Base-by-base conservation (phyloP, 2,329 filamentous ascomycete genomes). In the Diplodia intermedia region DNA sequence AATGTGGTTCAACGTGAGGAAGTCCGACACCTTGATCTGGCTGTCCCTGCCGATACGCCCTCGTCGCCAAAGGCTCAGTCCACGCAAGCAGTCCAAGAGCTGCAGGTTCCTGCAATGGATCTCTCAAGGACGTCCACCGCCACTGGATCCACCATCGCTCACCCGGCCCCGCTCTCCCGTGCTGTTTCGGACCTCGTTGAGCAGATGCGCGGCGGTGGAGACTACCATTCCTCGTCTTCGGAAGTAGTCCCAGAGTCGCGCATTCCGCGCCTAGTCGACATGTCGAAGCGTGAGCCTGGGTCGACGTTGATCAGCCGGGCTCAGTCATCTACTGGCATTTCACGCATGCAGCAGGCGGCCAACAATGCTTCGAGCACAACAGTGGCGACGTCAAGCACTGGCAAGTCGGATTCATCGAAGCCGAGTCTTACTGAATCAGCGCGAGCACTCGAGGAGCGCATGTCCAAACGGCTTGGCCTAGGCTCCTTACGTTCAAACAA, bases 391-490 rank as follows among this genome's bases (percentile, higher is more conserved):
- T 70, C 70, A n/a, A 65, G 72, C 11, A 69, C 72, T n/a, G 71
- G 54, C 20, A 70, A 63, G 43, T 71, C 68, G 3, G 73, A 75
- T 3, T 66, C 72, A 2, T 65, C 73, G 12, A 78, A 76, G 54
- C 69, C 73, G 11, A 72, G 71, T n/a, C 69, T 77, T 54, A 73
- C 71, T 29, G 78, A 77, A 67, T 80, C 78, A 65, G 70, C 77
- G 9, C 82, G 80, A 68, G 74, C 76, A 18, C 72, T 82, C 1
- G 92, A 97, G 70, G 94, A 92, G 79, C 93, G 92, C 73, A 83
- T 97, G 67, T 88, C 88, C 15, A 93, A 93, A 71, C 88, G 90
- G 66, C 81, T 93, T 14, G 89, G 89, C 0, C 79, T 94, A 1
- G 84, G 84, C 33, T 83, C 87, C 3, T 80, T 92, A 68, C 94